Base-by-base conservation (phyloP, 2,329 filamentous ascomycete species). In the Paecilomyces dactylethromorphus region DNA sequence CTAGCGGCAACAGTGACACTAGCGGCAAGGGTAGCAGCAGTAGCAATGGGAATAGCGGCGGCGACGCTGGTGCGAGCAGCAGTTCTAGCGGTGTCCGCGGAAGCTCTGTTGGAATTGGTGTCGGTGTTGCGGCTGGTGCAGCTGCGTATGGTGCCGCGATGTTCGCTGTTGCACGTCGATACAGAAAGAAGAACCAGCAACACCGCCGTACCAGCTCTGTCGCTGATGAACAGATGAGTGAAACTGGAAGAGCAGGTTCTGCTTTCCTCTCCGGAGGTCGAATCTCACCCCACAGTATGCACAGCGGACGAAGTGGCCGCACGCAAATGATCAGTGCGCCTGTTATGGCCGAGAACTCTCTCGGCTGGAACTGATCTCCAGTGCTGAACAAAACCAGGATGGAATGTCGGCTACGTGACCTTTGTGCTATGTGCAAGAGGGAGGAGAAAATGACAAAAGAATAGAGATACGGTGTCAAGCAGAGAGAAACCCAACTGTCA, bases 91-190 rank as follows among this genome's bases (percentile, higher is more conserved):
- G 71, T 35, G 71, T 77, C 49, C 71, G 70, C 56, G 68, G 73
- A 32, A 78, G 74, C 73, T 87, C 79, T 68, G 84, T 79, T 63
- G 84, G 76, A 69, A 89, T 96, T 68, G 90, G 88, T 58, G 82
- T 91, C 22, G 91, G 90, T 67, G 88, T 90, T 26, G 85, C 92
- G 32, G 84, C 84, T 51, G 87, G 92, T 69, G 91, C 90, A 50
- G 89, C 87, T 55, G 87, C 91, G n/a, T 96, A 96, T 66, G 92
- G 92, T 69, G 90, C 89, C 12, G 92, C 91, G 73, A 96, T 97
- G 92, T 93, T 96, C 79, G 87, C 94, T 69, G 86, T 96, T 65
- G 92, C 92, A 55, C 87, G 92, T 62, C 85, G 92, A 60, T 96
- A 96, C 83, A 91, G 92, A 82, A 88, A 89, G 79, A 91, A 89